Conservation (phyloP, 1,284 basidiomycete species). For the Leccinum pachyderme region DNA sequence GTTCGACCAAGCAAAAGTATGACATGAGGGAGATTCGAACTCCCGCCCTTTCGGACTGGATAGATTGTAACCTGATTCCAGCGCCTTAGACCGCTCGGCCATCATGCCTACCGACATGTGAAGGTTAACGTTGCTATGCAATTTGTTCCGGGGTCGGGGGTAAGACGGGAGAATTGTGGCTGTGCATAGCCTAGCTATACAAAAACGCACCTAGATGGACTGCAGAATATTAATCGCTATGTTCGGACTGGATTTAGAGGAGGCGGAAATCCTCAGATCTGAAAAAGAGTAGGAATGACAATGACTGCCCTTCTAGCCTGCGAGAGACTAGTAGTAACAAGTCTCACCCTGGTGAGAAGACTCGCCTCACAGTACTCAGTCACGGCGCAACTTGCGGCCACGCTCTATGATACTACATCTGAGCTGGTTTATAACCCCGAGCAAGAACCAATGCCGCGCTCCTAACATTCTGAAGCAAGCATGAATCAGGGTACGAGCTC, state of each 20-base stretch:
- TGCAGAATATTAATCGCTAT: not conserved
- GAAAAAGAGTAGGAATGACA: too few species aligned
- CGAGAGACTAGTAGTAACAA: too few species aligned
- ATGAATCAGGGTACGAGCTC: not conserved
- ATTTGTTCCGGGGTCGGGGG: not conserved
- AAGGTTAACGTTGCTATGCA: not conserved
- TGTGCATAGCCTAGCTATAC: not conserved
- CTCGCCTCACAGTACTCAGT: too few species aligned
- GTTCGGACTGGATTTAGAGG: not conserved
- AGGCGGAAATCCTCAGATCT: not conserved
- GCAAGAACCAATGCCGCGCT: not conserved
- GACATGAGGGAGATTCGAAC: conserved; percentile 47
- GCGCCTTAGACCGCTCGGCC: conserved; percentile 68
- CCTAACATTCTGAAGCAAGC: not conserved
- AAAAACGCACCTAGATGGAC: not conserved
- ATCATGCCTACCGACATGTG: conserved; percentile 38
- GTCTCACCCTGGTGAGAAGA: too few species aligned
- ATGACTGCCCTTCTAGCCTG: too few species aligned
- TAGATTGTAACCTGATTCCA: conserved; percentile 32
- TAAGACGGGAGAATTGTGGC: too few species aligned
- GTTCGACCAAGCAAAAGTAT: conserved; percentile 15
- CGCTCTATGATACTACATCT: too few species aligned
- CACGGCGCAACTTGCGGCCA: too few species aligned
- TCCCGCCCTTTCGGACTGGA: conserved; percentile 46
- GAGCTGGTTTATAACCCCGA: not conserved